phyloP scores from a whole-genome alignment of 164 flowering plant species.

The Vitis rotundifolia region DNA sequence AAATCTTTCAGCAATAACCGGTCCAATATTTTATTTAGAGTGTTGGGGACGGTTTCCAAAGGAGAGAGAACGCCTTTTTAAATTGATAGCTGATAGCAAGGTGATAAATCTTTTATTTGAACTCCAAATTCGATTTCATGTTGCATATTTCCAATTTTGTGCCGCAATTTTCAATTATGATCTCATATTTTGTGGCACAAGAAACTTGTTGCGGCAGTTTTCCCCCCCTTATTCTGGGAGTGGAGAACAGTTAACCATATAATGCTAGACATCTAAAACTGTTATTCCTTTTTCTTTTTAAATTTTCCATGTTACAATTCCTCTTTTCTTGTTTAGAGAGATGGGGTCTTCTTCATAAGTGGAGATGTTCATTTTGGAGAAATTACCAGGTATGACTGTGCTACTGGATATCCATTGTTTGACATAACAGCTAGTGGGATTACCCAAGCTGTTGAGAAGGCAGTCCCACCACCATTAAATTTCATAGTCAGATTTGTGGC shows the following conservation, averaged over 20 bases:
- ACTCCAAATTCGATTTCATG: not conserved
- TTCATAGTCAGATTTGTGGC: conserved; percentile 54
- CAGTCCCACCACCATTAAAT: conserved; percentile 42
- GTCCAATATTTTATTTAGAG: conserved; percentile 59
- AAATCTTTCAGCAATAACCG: conserved; percentile 69
- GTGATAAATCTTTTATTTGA: conserved; percentile 23
- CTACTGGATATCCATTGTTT: conserved; percentile 58
- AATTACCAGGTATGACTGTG: conserved; percentile 68
- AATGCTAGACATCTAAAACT: not conserved
- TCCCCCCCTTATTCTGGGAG: too few relatives aligned
- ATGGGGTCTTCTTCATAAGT: conserved; percentile 73
- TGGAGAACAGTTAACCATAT: too few relatives aligned
- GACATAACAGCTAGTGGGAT: conserved; percentile 82
- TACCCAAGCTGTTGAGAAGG: conserved; percentile 74
- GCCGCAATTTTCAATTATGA: not conserved
- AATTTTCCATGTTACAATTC: not conserved
- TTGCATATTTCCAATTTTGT: not conserved
- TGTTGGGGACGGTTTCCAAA: conserved; percentile 79
- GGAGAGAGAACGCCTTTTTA: conserved; percentile 61
- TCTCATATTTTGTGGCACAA: not conserved
- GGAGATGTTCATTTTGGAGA: conserved; percentile 92
- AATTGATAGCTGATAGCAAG: conserved; percentile 57
- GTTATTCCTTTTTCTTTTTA: not conserved
- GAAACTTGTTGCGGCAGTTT: too few relatives aligned
- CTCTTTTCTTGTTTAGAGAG: conserved; percentile 40